Conservation (phyloP, 1,139 yeast species). For the Blastobotrys aristatus region DNA sequence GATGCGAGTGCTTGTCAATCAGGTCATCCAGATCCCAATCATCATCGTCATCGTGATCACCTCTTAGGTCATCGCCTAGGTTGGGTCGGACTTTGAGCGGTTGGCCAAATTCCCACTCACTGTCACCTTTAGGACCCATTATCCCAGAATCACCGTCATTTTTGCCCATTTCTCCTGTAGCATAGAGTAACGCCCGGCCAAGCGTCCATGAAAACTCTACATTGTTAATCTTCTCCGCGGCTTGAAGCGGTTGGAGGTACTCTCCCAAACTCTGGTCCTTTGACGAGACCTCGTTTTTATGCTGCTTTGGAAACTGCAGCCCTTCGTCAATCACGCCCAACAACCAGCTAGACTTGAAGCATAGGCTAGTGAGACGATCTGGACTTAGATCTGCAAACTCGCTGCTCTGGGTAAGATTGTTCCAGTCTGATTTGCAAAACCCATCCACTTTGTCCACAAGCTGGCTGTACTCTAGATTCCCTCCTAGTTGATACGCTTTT, state of each 20-base stretch:
- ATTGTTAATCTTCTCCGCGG: slow-evolving; percentile 60
- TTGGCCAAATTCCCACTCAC: slow-evolving; percentile 33
- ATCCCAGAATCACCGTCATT: slow-evolving; percentile 46
- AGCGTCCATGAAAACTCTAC: slow-evolving; percentile 76
- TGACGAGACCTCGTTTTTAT: not conserved
- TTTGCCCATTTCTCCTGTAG: slow-evolving; percentile 41
- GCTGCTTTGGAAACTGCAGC: slow-evolving; percentile 53
- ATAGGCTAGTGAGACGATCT: slow-evolving; percentile 46
- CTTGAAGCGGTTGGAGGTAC: slow-evolving; percentile 46
- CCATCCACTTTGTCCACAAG: slow-evolving; percentile 44
- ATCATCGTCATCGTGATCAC: slow-evolving; percentile 19
- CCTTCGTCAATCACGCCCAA: slow-evolving; percentile 68
- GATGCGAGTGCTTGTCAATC: slow-evolving; percentile 41
- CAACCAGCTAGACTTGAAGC: slow-evolving; percentile 72
- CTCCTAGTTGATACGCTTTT: slow-evolving; percentile 40
- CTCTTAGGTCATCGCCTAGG: slow-evolving; percentile 3
- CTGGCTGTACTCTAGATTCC: slow-evolving; percentile 35
- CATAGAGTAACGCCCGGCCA: slow-evolving; percentile 70
- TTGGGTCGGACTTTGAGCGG: slow-evolving; percentile 15
- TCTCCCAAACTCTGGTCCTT: slow-evolving; percentile 17
- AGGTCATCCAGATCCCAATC: slow-evolving; percentile 35
- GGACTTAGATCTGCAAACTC: slow-evolving; percentile 34
- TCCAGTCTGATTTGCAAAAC: slow-evolving; percentile 45
- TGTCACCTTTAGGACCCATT: slow-evolving; percentile 34
- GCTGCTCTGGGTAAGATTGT: slow-evolving; percentile 23